Base-by-base conservation (phyloP, 176 grass and related monocot species). In the Coix lacrymajobi region DNA sequence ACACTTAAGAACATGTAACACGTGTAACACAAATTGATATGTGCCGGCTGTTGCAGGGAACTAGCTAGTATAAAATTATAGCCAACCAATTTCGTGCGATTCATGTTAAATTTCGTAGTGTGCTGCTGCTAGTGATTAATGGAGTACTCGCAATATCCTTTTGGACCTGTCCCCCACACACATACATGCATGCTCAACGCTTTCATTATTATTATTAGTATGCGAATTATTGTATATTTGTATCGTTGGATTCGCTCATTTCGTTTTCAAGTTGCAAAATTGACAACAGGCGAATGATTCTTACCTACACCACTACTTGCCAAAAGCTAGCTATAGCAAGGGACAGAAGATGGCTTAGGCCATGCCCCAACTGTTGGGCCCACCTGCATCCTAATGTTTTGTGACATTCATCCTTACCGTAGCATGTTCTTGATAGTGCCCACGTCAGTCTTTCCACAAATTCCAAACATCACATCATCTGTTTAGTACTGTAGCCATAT, bases 271-370 rank as follows among this genome's bases (percentile, higher is more conserved):
- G 19, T 16, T 52, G 41, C 54, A 71, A 54, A 43, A 5, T 77
- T 32, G 65, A 19, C 73, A 71, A 32, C 73, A 33, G 7, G 28
- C 34, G 14, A 83, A 83, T 79, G 80, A 78, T 79, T 52, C 6
- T 79, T 77, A 77, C 20, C 26, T 20, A 66, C 80, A 78, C 74
- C 37, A 57, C 54, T 36, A 57, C 52, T n/a, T 62, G 61, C 22
- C 44, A 78, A 78, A 83, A 83, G 73, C 17, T 44, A 36, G 13
- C 36, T 5, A 6, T 57, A 57, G 22, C 7, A 11, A 43, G 56
- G 58, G 70, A 51, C 67, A 39, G 19, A 64, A 28, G 10, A 56
- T 11, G 29, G 43, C 39, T 54, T 12, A 76, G 82, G 60, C n/a
- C 43, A 66, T 28, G 73, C 33, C 73, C 66, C 52, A 51, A 78